These are phyloP conservation scores for Myxozyma neglecta DNA, from an alignment of 805 yeast species.

Conservation along the genomic window DNA sequence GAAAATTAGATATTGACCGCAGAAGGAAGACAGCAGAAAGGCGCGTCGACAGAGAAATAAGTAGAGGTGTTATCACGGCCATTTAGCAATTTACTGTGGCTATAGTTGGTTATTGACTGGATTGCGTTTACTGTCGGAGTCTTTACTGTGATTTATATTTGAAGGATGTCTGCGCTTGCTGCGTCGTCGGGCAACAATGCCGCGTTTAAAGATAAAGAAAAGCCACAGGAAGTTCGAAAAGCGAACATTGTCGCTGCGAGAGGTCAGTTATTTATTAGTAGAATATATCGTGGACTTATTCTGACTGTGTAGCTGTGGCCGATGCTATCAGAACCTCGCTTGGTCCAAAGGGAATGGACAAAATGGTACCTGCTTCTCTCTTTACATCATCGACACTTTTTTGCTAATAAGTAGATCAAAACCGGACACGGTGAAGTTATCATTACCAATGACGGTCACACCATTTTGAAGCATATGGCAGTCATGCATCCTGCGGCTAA, in stretches of 20 bases:
- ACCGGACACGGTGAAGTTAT: slow-evolving; percentile 89
- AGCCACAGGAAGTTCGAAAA: slow-evolving; percentile 91
- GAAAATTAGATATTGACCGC: neutral
- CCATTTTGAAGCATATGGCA: slow-evolving; percentile 95
- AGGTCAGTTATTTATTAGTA: slow-evolving; percentile 31
- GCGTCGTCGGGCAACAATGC: slow-evolving; percentile 43
- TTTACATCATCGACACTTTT: neutral
- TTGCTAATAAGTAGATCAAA: slow-evolving; percentile 53
- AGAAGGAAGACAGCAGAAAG: slow-evolving; percentile 1
- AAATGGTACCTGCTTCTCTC: slow-evolving; percentile 55
- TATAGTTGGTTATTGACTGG: neutral
- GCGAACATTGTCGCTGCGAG: slow-evolving; percentile 88
- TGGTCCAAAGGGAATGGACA: slow-evolving; percentile 99
- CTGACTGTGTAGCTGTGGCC: slow-evolving; percentile 62
- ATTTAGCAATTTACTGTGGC: neutral
- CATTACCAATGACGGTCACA: slow-evolving; percentile 97
- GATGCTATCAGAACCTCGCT: slow-evolving; percentile 93
- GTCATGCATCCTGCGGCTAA: slow-evolving; percentile 98
- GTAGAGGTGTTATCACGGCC: neutral
- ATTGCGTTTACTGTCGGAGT: neutral
- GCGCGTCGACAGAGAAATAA: neutral
- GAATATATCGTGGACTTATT: neutral
- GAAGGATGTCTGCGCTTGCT: slow-evolving; percentile 21
- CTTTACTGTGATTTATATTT: neutral
- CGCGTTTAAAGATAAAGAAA: slow-evolving; percentile 87